Conservation (phyloP, 192 early-diverging fungal species). For the Coemansia umbellata region DNA sequence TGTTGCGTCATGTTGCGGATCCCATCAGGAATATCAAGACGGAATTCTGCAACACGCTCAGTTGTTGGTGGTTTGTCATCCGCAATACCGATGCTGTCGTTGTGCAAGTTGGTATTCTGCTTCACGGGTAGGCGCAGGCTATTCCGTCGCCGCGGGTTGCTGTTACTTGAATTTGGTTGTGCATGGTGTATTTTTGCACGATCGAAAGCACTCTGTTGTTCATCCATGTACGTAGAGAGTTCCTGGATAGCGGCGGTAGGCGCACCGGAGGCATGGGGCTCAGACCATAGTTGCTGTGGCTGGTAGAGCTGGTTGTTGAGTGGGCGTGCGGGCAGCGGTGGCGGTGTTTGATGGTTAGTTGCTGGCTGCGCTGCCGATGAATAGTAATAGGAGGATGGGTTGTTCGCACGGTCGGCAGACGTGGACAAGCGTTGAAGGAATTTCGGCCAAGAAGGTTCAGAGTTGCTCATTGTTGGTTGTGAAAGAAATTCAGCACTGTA, state of each 20-base stretch:
- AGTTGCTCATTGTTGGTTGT: conserved; percentile 27
- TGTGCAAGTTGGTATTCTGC: too few relatives aligned
- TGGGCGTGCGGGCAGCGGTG: conserved; percentile 2
- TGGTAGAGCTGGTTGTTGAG: conserved; percentile 25
- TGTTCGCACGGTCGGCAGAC: not conserved
- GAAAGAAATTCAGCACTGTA: too few relatives aligned
- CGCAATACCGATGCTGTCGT: too few relatives aligned
- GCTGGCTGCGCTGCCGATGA: not conserved
- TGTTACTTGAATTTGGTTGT: too few relatives aligned
- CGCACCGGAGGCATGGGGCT: not conserved
- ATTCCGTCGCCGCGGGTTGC: not conserved
- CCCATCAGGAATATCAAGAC: conserved; percentile 33
- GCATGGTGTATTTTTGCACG: not conserved
- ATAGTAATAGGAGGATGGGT: not conserved
- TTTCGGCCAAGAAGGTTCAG: conserved; percentile 25
- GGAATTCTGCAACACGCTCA: conserved; percentile 36
- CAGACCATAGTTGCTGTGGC: conserved; percentile 14
- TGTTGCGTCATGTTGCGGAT: conserved; percentile 38
- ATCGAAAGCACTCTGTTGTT: conserved; percentile 8
- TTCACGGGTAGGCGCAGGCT: too few relatives aligned
- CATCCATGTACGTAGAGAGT: conserved; percentile 12
- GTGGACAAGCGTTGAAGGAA: conserved; percentile 24
- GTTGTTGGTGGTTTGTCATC: conserved; percentile 35
- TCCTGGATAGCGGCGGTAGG: conserved; percentile 3
- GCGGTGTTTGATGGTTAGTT: conserved; percentile 1